Evolutionary conservation across 2,329 filamentous ascomycete species (phyloP).

Genomic region (Passalora sequoiae): DNA sequence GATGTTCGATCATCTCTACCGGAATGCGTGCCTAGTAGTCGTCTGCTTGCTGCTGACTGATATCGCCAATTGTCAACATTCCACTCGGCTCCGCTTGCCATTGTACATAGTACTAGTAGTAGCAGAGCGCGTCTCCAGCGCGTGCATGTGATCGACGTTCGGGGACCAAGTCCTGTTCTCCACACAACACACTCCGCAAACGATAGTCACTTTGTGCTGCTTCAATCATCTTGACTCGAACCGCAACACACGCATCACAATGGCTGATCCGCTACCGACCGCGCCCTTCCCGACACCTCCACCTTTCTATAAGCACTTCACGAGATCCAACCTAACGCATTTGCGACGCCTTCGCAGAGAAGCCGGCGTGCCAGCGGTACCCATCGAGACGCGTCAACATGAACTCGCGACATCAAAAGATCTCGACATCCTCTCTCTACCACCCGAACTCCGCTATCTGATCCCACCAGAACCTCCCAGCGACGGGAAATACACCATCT

Average conservation of each 20-base stretch:
- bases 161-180: too few species aligned
- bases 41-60: too few species aligned
- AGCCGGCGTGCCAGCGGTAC: slow-evolving; percentile 10
- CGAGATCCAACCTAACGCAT: slow-evolving; percentile 63
- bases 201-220: background rate
- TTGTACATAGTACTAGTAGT: too few species aligned
- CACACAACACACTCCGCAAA: too few species aligned
- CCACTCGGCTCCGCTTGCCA: too few species aligned
- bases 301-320: slow-evolving; percentile 86
- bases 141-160: too few species aligned
- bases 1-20: too few species aligned
- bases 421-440: slow-evolving; percentile 47
- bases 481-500: slow-evolving; percentile 66
- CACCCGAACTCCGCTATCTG: slow-evolving; percentile 68
- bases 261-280: background rate
- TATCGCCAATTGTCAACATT: too few species aligned
- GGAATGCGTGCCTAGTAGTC: too few species aligned
- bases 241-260: background rate
- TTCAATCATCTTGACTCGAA: background rate
- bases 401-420: slow-evolving; percentile 27
- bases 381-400: slow-evolving; percentile 16
- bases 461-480: slow-evolving; percentile 72
- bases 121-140: too few species aligned
- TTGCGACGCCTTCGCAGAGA: slow-evolving; percentile 37
- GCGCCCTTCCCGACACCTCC: slow-evolving; percentile 81